Evolutionary conservation across 2,329 filamentous ascomycete species (phyloP).

Genomic region (Bipolaris sorokiniana): DNA sequence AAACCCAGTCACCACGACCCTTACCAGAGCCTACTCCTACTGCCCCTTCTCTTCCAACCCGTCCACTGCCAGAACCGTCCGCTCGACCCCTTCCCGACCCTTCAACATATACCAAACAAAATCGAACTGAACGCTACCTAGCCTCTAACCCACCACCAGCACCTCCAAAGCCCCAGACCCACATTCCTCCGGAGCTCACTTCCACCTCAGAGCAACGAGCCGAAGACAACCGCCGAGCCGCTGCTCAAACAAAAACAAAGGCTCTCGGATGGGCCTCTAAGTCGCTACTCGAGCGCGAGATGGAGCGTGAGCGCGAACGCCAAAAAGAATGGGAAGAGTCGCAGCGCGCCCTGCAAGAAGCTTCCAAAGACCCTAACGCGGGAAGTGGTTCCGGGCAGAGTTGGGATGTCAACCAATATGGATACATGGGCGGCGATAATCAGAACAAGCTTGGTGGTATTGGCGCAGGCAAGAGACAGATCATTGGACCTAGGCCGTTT

Average conservation of each 20-base stretch:
- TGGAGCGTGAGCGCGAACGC: constrained; percentile 78
- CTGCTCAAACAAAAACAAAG: constrained; percentile 66
- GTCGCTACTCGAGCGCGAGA: constrained; percentile 77
- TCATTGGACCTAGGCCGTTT: constrained; percentile 76
- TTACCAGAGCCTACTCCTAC: constrained; percentile 42
- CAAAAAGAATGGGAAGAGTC: constrained; percentile 81
- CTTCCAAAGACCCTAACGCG: constrained; percentile 61
- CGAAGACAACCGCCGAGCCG: constrained; percentile 66
- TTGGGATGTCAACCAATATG: constrained; percentile 80
- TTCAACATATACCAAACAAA: constrained; percentile 38
- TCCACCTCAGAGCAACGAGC: constrained; percentile 66
- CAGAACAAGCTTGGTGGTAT: constrained; percentile 69
- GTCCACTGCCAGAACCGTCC: constrained; percentile 57
- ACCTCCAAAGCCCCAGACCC: constrained; percentile 49
- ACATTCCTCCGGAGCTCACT: constrained; percentile 59
- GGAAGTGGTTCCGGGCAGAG: constrained; percentile 71
- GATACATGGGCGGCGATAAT: constrained; percentile 75
- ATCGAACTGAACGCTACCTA: constrained; percentile 65
- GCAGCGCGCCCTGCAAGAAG: constrained; percentile 68
- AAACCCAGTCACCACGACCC: constrained; percentile 44
- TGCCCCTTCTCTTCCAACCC: constrained; percentile 45
- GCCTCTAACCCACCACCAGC: constrained; percentile 61
- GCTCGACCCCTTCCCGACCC: constrained; percentile 44
- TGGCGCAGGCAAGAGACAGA: constrained; percentile 71
- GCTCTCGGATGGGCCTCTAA: constrained; percentile 69